Conservation (phyloP, 208 protist genomes). For the Wallacemonas sp. region DNA sequence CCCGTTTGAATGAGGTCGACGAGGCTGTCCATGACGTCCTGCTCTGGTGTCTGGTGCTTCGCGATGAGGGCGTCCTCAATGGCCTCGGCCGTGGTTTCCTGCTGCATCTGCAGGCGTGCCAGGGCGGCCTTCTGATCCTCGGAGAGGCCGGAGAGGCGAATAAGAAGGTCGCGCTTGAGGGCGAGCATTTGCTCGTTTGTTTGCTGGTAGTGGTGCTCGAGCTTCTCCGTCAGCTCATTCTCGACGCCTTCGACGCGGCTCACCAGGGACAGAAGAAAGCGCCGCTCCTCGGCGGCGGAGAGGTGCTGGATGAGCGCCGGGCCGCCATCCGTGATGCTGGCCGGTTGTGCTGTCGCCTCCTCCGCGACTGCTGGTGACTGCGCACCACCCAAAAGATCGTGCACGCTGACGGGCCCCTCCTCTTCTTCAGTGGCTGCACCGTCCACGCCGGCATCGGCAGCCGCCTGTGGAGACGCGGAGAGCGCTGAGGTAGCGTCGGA, state of each 20-base stretch:
- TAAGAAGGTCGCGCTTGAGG: constrained; percentile 49
- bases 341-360: background rate
- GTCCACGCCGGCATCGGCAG: constrained; percentile 1
- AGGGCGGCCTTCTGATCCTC: constrained; percentile 13
- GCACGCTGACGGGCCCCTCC: background rate
- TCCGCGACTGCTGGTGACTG: constrained; percentile 1
- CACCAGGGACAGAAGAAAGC: constrained; percentile 47
- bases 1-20: constrained; percentile 63
- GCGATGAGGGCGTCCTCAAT: constrained; percentile 21
- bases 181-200: constrained; percentile 41
- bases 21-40: constrained; percentile 46
- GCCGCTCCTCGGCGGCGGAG: constrained; percentile 31
- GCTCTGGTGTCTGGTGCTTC: constrained; percentile 21
- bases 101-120: constrained; percentile 26
- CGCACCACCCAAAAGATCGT: background rate
- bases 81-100: constrained; percentile 34
- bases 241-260: constrained; percentile 55
- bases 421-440: constrained; percentile 2
- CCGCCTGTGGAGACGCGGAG: background rate
- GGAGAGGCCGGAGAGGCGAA: constrained; percentile 25
- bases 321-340: background rate
- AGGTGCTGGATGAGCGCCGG: constrained; percentile 11
- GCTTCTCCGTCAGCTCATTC: constrained; percentile 43
- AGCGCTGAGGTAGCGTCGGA: background rate
- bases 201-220: constrained; percentile 59